phyloP scores from a whole-genome alignment of 2,329 filamentous ascomycete genomes.

The Orbilia brochopaga region DNA sequence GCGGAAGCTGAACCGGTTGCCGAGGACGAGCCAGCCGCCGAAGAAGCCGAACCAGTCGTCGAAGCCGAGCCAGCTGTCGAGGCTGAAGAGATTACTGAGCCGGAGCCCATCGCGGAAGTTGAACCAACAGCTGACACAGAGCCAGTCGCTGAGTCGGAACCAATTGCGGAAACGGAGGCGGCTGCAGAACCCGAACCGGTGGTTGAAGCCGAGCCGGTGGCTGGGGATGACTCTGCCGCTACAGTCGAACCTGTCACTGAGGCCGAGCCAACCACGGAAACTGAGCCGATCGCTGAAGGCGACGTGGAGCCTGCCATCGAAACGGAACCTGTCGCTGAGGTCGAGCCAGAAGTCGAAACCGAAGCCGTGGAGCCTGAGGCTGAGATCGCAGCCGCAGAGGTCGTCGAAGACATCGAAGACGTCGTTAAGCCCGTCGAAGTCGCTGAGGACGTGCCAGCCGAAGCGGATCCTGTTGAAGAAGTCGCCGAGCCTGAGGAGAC shows the following conservation, averaged over 20 bases:
- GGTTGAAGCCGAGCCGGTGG: not conserved
- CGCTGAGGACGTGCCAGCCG: slow-evolving; percentile 65
- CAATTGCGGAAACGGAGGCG: not conserved
- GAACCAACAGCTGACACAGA: slow-evolving; percentile 3
- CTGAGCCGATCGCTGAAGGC: not conserved
- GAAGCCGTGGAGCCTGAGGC: not conserved
- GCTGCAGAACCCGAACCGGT: slow-evolving; percentile 6
- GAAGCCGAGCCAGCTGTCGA: slow-evolving; percentile 9
- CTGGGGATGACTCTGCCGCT: not conserved
- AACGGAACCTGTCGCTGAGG: slow-evolving; percentile 5
- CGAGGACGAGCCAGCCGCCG: slow-evolving; percentile 5
- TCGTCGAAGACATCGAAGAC: not conserved
- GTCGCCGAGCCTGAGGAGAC: slow-evolving; percentile 68
- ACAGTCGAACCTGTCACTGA: not conserved
- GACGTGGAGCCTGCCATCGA: slow-evolving; percentile 9
- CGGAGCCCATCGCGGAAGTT: too few relatives aligned
- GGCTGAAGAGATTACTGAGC: slow-evolving; percentile 4
- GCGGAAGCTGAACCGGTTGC: slow-evolving; percentile 1
- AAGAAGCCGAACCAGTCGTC: slow-evolving; percentile 1
- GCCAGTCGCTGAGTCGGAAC: not conserved
- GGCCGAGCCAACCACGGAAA: not conserved
- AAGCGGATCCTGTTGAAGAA: slow-evolving; percentile 73
- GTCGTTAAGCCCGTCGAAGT: slow-evolving; percentile 56
- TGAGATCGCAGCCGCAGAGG: not conserved
- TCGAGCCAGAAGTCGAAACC: slow-evolving; percentile 2